phyloP scores from a whole-genome alignment of 306 rosid species.

The Lotus japonicus region DNA sequence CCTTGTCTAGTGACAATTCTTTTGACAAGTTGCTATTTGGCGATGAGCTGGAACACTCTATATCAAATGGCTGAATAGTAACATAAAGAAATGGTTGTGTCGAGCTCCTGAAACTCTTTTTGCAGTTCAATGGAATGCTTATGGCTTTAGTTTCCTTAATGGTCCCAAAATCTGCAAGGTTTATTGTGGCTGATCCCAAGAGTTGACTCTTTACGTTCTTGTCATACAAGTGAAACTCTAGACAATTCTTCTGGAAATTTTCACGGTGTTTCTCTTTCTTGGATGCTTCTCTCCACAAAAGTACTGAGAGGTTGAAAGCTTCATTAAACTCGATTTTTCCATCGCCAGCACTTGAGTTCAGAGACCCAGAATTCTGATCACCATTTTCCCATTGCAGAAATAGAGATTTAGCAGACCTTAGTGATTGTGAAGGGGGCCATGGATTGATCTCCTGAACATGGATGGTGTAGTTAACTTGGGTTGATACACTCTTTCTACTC shows the following conservation, averaged over 20 bases:
- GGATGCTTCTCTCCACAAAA: slow-evolving; percentile 44
- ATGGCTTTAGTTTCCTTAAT: slow-evolving; percentile 38
- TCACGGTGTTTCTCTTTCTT: slow-evolving; percentile 38
- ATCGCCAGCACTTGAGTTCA: slow-evolving; percentile 24
- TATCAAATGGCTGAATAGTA: slow-evolving; percentile 53
- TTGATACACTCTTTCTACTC: slow-evolving; percentile 43
- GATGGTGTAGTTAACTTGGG: slow-evolving; percentile 51
- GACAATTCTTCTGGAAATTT: slow-evolving; percentile 52
- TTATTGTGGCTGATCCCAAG: slow-evolving; percentile 54
- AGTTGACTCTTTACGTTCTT: slow-evolving; percentile 48
- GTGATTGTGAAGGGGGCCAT: slow-evolving; percentile 64
- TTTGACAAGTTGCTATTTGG: slow-evolving; percentile 48
- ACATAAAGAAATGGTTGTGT: slow-evolving; percentile 51
- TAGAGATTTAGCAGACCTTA: slow-evolving; percentile 46
- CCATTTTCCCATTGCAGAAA: slow-evolving; percentile 74
- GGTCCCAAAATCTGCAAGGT: slow-evolving; percentile 66
- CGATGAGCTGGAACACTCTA: slow-evolving; percentile 49
- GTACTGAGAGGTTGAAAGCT: slow-evolving; percentile 52
- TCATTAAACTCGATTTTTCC: slow-evolving; percentile 43
- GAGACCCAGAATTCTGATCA: slow-evolving; percentile 44
- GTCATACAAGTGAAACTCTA: slow-evolving; percentile 67
- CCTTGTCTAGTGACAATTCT: slow-evolving; percentile 40
- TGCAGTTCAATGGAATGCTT: slow-evolving; percentile 43
- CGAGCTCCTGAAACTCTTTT: slow-evolving; percentile 51
- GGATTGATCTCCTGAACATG: slow-evolving; percentile 69